Percentiles rank a stretch among this genome's conserved stretches.
phyloP scores from a whole-genome alignment of 805 yeast species.

The Saccharomyces cerevisiae region DNA sequence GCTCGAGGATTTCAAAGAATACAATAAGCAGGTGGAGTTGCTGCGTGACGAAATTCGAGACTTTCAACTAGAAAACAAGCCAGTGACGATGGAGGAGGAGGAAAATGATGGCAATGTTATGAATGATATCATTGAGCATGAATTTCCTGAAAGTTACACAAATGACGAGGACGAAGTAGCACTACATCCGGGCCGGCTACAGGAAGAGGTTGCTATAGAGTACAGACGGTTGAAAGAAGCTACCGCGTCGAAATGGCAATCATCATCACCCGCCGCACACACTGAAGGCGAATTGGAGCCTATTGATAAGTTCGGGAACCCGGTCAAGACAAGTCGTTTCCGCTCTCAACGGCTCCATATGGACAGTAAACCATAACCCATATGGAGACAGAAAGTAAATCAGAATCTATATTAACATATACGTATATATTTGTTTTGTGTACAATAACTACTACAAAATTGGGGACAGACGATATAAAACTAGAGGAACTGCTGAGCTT shows the following conservation, averaged over 20 bases:
- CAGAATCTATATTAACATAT: background rate
- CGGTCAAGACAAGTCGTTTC: slow-evolving; percentile 56
- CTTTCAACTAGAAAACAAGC: slow-evolving; percentile 17
- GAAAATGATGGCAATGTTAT: slow-evolving; percentile 23
- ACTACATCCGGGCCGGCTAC: slow-evolving; percentile 28
- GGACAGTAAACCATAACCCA: background rate
- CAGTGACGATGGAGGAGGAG: slow-evolving; percentile 1
- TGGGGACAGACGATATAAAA: background rate
- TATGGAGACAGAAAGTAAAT: background rate
- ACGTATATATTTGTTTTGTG: background rate
- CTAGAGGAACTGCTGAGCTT: slow-evolving; percentile 2
- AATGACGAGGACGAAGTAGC: slow-evolving; percentile 23
- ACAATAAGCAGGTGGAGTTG: slow-evolving; percentile 41
- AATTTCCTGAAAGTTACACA: slow-evolving; percentile 19
- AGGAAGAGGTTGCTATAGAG: slow-evolving; percentile 43
- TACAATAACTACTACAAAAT: slow-evolving; percentile 5
- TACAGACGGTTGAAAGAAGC: slow-evolving; percentile 49
- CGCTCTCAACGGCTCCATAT: slow-evolving; percentile 40
- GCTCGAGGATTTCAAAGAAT: slow-evolving; percentile 44
- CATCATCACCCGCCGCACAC: background rate
- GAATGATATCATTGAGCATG: slow-evolving; percentile 28
- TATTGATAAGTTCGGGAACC: slow-evolving; percentile 54
- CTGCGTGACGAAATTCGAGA: slow-evolving; percentile 21
- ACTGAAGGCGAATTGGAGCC: slow-evolving; percentile 49
- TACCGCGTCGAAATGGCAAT: slow-evolving; percentile 35